Conservation (phyloP, 768 basidiomycete species). For the Terana coerulea region DNA sequence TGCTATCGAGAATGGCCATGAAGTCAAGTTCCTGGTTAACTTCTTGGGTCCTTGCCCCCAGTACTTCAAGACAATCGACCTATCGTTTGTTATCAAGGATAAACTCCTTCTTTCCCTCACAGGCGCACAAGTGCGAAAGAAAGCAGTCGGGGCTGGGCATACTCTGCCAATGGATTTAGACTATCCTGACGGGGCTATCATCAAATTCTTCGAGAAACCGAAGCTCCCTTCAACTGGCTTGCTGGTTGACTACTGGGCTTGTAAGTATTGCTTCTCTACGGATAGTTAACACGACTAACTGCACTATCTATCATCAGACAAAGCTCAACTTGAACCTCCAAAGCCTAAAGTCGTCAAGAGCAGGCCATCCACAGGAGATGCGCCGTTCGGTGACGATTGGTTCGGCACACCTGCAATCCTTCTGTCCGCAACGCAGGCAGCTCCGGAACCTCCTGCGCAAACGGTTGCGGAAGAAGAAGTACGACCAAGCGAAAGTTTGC, state of each 20-base stretch:
- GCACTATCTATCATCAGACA: not conserved
- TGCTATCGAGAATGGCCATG: slow-evolving; percentile 7
- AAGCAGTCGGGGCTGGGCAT: too few relatives aligned
- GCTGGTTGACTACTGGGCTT: slow-evolving; percentile 38
- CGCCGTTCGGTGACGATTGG: slow-evolving; percentile 24
- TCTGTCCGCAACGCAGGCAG: too few relatives aligned
- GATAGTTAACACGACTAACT: not conserved
- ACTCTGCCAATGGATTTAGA: slow-evolving; percentile 37
- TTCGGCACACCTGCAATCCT: slow-evolving; percentile 29
- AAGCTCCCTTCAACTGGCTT: slow-evolving; percentile 19
- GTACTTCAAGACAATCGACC: slow-evolving; percentile 25
- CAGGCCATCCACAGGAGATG: slow-evolving; percentile 6
- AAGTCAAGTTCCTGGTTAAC: slow-evolving; percentile 35
- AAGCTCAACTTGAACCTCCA: slow-evolving; percentile 12
- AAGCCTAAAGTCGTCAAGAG: slow-evolving; percentile 3
- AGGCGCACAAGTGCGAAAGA: slow-evolving; percentile 34
- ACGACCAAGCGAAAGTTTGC: too few relatives aligned
- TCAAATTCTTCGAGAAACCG: slow-evolving; percentile 33
- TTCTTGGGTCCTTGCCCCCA: slow-evolving; percentile 29
- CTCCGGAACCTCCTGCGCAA: too few relatives aligned
- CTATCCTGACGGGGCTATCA: slow-evolving; percentile 39
- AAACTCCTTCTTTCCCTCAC: slow-evolving; percentile 45
- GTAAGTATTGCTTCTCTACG: slow-evolving; percentile 25
- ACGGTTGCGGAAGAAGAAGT: too few relatives aligned
- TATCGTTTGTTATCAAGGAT: slow-evolving; percentile 40